Conservation (phyloP, 805 yeast species). For the Kodamaea leandrae region DNA sequence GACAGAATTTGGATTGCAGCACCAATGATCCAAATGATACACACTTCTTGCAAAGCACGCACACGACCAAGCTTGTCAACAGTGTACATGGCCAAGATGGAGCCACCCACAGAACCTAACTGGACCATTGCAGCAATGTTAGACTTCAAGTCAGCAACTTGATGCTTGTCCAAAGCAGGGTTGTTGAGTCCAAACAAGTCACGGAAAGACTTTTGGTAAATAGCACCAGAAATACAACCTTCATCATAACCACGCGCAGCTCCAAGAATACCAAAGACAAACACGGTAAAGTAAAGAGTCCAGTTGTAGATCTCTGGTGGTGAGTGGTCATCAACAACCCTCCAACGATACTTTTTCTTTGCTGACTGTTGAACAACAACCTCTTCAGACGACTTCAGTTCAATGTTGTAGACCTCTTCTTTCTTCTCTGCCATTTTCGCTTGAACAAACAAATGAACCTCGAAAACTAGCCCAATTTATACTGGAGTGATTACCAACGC, state of each 20-base stretch:
- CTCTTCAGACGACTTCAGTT: neutral
- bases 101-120: slow-evolving; percentile 24
- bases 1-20: slow-evolving; percentile 20
- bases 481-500: no score
- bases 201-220: slow-evolving; percentile 43
- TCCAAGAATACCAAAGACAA: slow-evolving; percentile 55
- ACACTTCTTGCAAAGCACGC: slow-evolving; percentile 21
- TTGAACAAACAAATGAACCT: no score
- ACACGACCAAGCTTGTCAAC: slow-evolving; percentile 24
- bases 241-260: slow-evolving; percentile 59
- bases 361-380: no score
- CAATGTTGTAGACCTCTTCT: neutral
- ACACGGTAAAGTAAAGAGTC: slow-evolving; percentile 43
- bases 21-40: slow-evolving; percentile 21
- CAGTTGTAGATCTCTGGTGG: slow-evolving; percentile 49
- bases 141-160: slow-evolving; percentile 21
- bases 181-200: slow-evolving; percentile 45
- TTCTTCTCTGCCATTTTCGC: no score
- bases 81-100: slow-evolving; percentile 23
- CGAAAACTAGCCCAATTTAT: no score
- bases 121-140: slow-evolving; percentile 27
- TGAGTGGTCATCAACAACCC: slow-evolving; percentile 27
- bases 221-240: slow-evolving; percentile 48
- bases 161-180: slow-evolving; percentile 27
- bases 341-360: slow-evolving; percentile 19